Conservation (phyloP, 2,329 filamentous ascomycete genomes). For the Xylariomycetidae sp. region DNA sequence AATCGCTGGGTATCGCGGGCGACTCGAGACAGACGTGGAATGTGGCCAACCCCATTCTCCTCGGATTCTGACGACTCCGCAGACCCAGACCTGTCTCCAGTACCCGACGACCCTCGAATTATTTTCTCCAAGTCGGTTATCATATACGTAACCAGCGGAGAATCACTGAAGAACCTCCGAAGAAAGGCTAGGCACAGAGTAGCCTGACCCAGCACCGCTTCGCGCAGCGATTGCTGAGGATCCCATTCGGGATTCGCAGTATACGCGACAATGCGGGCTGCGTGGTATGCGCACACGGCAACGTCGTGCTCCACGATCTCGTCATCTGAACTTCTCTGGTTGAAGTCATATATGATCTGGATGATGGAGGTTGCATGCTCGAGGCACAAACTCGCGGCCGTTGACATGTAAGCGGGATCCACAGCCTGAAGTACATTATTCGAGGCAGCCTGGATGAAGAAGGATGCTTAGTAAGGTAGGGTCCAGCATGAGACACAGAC, state of each 20-base stretch:
- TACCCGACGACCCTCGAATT: too few relatives aligned
- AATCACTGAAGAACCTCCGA: too few relatives aligned
- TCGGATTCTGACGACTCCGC: neutral
- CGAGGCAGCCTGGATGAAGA: too few relatives aligned
- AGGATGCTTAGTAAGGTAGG: too few relatives aligned
- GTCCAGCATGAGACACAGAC: too few relatives aligned
- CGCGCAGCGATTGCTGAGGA: slow-evolving; percentile 10
- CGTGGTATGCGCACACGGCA: slow-evolving; percentile 18
- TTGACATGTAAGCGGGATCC: too few relatives aligned
- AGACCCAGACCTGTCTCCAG: neutral
- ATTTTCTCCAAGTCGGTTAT: too few relatives aligned
- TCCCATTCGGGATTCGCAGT: slow-evolving; percentile 14
- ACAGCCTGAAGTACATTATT: too few relatives aligned
- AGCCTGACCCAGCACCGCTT: slow-evolving; percentile 21
- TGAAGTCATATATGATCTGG: slow-evolving; percentile 13
- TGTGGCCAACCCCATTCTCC: slow-evolving; percentile 2
- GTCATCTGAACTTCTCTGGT: slow-evolving; percentile 11
- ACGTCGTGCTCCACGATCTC: slow-evolving; percentile 15
- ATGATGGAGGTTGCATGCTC: too few relatives aligned
- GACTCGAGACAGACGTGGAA: slow-evolving; percentile 13
- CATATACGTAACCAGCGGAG: too few relatives aligned
- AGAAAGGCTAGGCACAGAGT: slow-evolving; percentile 22
- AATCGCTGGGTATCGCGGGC: slow-evolving; percentile 17
- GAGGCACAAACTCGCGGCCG: too few relatives aligned
- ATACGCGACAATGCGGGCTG: slow-evolving; percentile 16